Base-by-base conservation (phyloP, 805 yeast species). In the Starmerella roubikii region DNA sequence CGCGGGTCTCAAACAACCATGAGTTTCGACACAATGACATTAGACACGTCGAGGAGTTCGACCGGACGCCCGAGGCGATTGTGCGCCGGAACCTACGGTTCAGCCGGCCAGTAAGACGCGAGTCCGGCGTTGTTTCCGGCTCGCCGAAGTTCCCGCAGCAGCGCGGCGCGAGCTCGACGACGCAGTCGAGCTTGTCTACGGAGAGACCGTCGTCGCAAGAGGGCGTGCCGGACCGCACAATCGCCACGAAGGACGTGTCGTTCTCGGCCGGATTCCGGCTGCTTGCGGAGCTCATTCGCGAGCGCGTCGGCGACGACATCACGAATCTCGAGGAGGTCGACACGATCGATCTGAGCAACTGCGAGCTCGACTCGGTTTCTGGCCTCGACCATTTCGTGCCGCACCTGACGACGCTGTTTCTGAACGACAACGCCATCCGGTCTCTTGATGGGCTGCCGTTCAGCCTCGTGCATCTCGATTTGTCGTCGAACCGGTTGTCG, bases 381-480 rank as follows among this genome's bases (percentile, higher is more conserved):
- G 54, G 53, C 3, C 42, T 52, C 1, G 52, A 46, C 27, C 32
- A 38, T 23, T 33, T 52, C 18, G 26, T 39, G 3, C 54, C 55
- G 3, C 26, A 42, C 2, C 38, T 51, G 15, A 37, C 42, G 4
- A 38, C 40, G 12, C 39, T 47, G 12, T 37, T 45, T 16, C 28
- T 46, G 26, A 35, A 44, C 26, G 33, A 38, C 18, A 52, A 52
- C 31, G 15, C 23, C 3, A 32, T 52, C 17, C 27, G 46, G 15
- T 39, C 41, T 13, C 34, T 51, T 5, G 45, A 52, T 6, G 54
- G 55, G 8, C 40, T 52, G 15, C 52, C 54, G 2, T 38, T 40
- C 16, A 30, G 35, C 3, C 35, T 49, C 7, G 45, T 46, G 8
- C 41, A 40, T 15, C 32, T 49, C 4, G 53, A 49, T 24, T 28